A percentile compares a stretch with the other conserved stretches of the same genome.
These are phyloP conservation scores for Trichoderma brevicompactum DNA, from an alignment of 2,329 filamentous ascomycete species.

Conservation along the genomic window DNA sequence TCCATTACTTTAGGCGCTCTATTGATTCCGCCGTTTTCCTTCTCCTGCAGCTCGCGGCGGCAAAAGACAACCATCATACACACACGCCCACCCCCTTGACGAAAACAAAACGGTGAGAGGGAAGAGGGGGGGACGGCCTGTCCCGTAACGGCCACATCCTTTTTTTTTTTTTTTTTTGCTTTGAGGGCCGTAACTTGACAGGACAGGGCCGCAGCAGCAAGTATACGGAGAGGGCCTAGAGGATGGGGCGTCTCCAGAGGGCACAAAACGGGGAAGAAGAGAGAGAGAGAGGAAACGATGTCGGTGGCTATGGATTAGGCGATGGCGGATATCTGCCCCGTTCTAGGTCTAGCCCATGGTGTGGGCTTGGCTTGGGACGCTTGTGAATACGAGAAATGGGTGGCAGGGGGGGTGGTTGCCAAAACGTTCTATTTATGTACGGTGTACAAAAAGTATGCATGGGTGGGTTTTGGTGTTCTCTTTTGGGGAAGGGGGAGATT, in stretches of 20 bases:
- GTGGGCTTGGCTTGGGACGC: slow-evolving; percentile 19
- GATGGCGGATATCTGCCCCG: slow-evolving; percentile 21
- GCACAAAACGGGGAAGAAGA: not conserved
- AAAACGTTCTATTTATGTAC: slow-evolving; percentile 17
- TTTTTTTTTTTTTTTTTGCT: too few species aligned
- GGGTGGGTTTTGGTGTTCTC: not conserved
- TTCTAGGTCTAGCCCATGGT: slow-evolving; percentile 23
- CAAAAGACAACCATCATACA: not conserved
- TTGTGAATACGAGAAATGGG: slow-evolving; percentile 26
- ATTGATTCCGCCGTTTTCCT: not conserved
- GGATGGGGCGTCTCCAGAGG: not conserved
- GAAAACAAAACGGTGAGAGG: slow-evolving; percentile 12
- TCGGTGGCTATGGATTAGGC: slow-evolving; percentile 11
- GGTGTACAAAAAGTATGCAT: slow-evolving; percentile 8
- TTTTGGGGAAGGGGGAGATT: too few species aligned
- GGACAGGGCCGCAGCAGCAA: not conserved
- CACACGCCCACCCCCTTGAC: not conserved
- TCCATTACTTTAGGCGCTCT: slow-evolving; percentile 8
- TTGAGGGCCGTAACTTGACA: not conserved
- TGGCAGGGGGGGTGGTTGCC: slow-evolving; percentile 11
- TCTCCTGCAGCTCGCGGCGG: not conserved
- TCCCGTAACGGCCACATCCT: not conserved
- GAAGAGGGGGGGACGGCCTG: not conserved
- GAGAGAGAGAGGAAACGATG: not conserved
- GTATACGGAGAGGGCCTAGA: slow-evolving; percentile 4